Evolutionary conservation across 2,329 filamentous ascomycete genomes (phyloP), one percentile per base, ranked within the genome.

Genomic region (Diaporthe velutina): DNA sequence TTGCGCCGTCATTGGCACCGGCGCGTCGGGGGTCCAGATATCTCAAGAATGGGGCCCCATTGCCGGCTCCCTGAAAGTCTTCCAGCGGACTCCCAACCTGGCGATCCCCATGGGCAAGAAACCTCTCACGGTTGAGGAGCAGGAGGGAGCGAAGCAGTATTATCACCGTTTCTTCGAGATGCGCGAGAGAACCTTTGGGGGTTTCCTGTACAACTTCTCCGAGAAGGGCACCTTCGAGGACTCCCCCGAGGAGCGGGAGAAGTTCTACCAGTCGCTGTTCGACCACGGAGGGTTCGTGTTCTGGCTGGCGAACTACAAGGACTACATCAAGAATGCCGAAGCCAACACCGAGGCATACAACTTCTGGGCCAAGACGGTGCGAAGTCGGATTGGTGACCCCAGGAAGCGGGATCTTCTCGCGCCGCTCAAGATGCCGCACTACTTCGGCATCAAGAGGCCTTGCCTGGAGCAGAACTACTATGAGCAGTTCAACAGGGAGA

Each of bases 81-180:
- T 93, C 80, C 91, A 93, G 78, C 87, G 92, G 15, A 93, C 91
- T 1, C 92, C 92, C 0, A 94, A 93, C 74, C 83, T 92, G 9
- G 90, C 90, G 0, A 78, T 93, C 0, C 91, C 91, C 0, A 92
- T 94, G 90, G 85, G 87, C 3, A 86, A 88, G 74, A 82, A 84
- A 3, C 54, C 82, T 0, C 82, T 92, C 38, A 87, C 85, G 0
- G 82, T 80, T 15, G 84, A 87, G 73, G 88, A 91, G 75, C 89
- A 93, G 78, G 82, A 89, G 33, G 78, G 79, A 2, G 79, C 78
- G 30, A 88, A 89, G 77, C 77, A 76, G 10, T 82, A 80, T 48
- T 90, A 90, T 67, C 84, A 83, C 0, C 83, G 88, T 68, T 83
- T 93, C 2, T 93, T 90, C 79, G 82, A 82, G 38, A 81, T 84